Evolutionary conservation across 257 asterid genomes (phyloP), one percentile per base, ranked within the genome.

Genomic region (Primulina tabacum): DNA sequence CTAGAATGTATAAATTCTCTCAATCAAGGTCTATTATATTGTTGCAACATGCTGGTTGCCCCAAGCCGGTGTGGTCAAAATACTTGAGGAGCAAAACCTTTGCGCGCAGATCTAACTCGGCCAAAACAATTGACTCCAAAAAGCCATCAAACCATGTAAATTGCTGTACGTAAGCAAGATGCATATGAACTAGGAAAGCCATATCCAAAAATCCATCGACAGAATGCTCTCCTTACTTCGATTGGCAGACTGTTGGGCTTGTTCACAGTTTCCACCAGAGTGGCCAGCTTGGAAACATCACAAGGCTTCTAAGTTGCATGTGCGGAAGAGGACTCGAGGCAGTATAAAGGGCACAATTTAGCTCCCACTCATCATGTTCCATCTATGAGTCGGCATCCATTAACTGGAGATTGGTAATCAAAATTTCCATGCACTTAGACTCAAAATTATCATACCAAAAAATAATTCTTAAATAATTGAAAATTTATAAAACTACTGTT

Each of bases 181-280:
- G 83, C 58, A 70, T 82, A 80, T 40, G 95, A 82, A 35, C 85
- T 89, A 1, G 85, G 43, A 69, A 93, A 85, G 76, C 68, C 87
- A 14, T 62, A 78, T 56, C 96, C 99, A 3, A 89, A 86, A 80
- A 90, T 94, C 65, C 99, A 94, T 71, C 0, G 9, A 89, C 99
- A 4, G 99, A 94, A 76, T 94, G 97, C 79, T 76, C 93, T 33
- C 71, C 96, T 69, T 90, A 93, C 82, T 90, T 90, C 29, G 99
- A 93, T 82, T 93, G 97, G 99, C 99, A 93, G 61, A 93, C 99
- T 33, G 87, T 93, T 62, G 99, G 99, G 56, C 97, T 93, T 16
- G 83, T 94, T 53, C 96, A 94, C 77, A 94, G 97, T 77, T 94
- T 94, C 84, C 77, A 89, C 76, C 68, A 14, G 75, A 90, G 99